Percentiles rank a stretch among this genome's conserved stretches.
Evolutionary conservation across 495 filamentous ascomycete genomes (phyloP).

Genomic region (Apodospora peruviana): DNA sequence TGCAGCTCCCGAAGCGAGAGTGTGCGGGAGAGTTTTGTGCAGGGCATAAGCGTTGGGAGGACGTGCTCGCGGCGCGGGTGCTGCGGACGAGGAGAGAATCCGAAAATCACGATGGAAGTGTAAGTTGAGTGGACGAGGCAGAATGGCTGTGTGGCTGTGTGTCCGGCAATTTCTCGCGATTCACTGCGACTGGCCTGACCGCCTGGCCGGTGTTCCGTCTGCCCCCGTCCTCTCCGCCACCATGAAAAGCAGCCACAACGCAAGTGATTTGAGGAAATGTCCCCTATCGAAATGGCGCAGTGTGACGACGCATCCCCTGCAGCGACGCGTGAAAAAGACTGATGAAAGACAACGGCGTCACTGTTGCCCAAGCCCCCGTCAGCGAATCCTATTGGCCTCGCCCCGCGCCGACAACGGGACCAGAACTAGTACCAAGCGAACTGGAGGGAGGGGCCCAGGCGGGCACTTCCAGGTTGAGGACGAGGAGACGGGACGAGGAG

Average conservation of each 20-base stretch:
- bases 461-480: no score
- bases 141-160: conserved; percentile 8
- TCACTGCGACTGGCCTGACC: background rate
- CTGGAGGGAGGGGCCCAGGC: no score
- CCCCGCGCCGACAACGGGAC: no score
- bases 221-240: no score
- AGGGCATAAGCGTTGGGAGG: no score
- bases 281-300: background rate
- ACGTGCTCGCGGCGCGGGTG: background rate
- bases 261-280: no score
- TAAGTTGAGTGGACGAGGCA: conserved; percentile 8
- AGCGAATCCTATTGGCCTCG: background rate
- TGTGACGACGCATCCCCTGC: background rate
- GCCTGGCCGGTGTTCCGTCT: background rate
- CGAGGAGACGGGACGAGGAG: background rate
- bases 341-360: background rate
- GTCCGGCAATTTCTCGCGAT: background rate
- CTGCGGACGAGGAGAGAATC: background rate
- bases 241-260: no score
- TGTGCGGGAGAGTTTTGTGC: no score
- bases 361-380: background rate
- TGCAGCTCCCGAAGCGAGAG: no score
- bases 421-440: no score
- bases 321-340: background rate
- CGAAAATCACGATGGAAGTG: background rate